Percentiles rank a stretch among this genome's conserved stretches.
phyloP scores from a whole-genome alignment of 139 green algal species.

The Pleodorina starrii region DNA sequence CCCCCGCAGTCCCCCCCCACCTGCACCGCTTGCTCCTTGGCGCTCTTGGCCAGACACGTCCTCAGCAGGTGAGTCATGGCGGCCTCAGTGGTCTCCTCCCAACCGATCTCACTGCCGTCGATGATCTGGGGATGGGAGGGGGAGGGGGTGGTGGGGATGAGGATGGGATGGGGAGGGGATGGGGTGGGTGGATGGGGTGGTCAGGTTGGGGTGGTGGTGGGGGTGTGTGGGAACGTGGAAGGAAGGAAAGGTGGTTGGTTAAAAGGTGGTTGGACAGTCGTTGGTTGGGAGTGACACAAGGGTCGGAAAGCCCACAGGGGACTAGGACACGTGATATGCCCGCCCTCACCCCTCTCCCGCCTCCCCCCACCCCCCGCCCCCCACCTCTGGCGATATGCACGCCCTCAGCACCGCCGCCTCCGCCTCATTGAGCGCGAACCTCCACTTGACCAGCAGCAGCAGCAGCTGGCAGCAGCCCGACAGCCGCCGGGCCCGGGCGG shows the following conservation, averaged over 20 bases:
- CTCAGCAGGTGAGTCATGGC: constrained; percentile 71
- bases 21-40: constrained; percentile 67
- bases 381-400: constrained; percentile 51
- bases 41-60: constrained; percentile 61
- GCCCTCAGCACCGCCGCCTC: constrained; percentile 35
- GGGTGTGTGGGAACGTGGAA: too few relatives aligned
- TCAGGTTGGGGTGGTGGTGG: too few relatives aligned
- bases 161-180: neutral
- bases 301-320: too few relatives aligned
- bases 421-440: constrained; percentile 50
- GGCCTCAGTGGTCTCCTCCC: constrained; percentile 72
- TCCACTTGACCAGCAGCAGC: constrained; percentile 66
- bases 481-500: constrained; percentile 47
- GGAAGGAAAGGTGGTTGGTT: too few relatives aligned
- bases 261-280: too few relatives aligned
- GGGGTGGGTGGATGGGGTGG: neutral
- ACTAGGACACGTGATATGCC: too few relatives aligned
- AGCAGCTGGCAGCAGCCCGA: constrained; percentile 65
- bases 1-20: neutral
- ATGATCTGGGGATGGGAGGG: neutral
- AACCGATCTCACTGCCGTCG: constrained; percentile 59
- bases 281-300: too few relatives aligned
- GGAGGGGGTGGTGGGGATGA: too few relatives aligned
- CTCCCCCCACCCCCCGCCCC: neutral
- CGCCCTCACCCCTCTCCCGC: neutral